Evolutionary conservation across 2,329 filamentous ascomycete genomes (phyloP), one percentile per base, ranked within the genome.

Genomic region (Xylariales sp.): DNA sequence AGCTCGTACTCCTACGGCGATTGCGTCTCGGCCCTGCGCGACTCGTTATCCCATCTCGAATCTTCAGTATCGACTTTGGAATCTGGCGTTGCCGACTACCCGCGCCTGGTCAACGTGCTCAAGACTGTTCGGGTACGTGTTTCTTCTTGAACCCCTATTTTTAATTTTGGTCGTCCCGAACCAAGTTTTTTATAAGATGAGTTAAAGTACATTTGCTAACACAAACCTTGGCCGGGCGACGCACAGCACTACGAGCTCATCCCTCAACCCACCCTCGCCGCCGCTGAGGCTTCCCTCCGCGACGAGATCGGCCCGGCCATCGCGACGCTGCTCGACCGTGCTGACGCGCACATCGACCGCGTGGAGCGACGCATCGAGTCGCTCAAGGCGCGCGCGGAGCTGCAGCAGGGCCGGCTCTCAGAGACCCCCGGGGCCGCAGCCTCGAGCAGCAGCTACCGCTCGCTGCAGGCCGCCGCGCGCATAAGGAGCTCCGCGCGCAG

Each of bases 241-340:
- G 6, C 31, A 43, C 44, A 94, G 83, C 90, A 95, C 66, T 96
- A 95, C 64, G 90, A 96, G 61, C 81, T 95, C 29, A 86, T 95
- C 50, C 87, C 89, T 13, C 88, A 95, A 58, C 79, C 85, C 11
- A 86, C 86, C 36, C 78, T 96, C 30, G 81, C 83, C 44, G 76
- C 83, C 45, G 90, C 90, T 21, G 90, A 96, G 62, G 74, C 86
- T 48, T 83, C 88, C 5, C 78, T 96, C 14, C 83, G 89, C 51
- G 85, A 88, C 53, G 89, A 95, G 58, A 93, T 95, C 50, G 83
- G 84, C n/a, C 90, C 90, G 7, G 89, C 88, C 60, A 85, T 95
- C 46, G 71, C 82, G 20, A 77, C 81, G 41, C 78, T 96, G 3
- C 80, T 96, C 36, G 76, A 81, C 45, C 83, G 89, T 48, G 88